Conservation (phyloP, 2,329 filamentous ascomycete species). For the Microsporum audouinii region DNA sequence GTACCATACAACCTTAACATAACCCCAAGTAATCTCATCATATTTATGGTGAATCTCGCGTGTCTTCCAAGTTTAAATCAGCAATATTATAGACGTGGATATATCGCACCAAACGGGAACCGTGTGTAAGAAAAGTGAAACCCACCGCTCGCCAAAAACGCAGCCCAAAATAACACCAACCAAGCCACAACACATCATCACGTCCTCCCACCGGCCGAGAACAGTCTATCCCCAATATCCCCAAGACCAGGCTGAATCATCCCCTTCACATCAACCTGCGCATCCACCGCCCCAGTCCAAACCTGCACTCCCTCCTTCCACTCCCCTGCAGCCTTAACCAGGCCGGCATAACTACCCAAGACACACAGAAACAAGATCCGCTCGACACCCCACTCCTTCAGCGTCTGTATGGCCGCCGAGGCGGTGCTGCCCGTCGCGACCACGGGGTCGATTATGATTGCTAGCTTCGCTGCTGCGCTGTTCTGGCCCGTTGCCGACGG, state of each 20-base stretch:
- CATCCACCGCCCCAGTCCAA: conserved; percentile 73
- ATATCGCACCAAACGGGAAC: background rate
- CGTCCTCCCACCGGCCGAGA: conserved; percentile 70
- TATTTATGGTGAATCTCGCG: conserved; percentile 5
- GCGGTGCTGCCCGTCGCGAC: conserved; percentile 90
- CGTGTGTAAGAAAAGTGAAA: too few species aligned
- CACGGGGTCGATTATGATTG: conserved; percentile 80
- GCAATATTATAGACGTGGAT: background rate
- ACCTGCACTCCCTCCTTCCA: conserved; percentile 56
- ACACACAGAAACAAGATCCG: conserved; percentile 66
- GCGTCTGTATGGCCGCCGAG: conserved; percentile 75
- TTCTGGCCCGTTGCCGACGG: conserved; percentile 25
- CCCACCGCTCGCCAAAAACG: background rate
- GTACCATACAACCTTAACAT: conserved; percentile 5
- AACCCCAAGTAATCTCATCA: background rate
- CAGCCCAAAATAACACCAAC: background rate
- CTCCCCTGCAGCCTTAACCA: conserved; percentile 58
- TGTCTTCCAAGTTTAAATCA: background rate
- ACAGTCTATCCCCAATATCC: conserved; percentile 82
- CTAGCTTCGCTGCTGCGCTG: conserved; percentile 46
- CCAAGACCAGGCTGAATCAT: conserved; percentile 88
- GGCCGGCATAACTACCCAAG: conserved; percentile 59
- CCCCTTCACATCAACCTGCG: conserved; percentile 58
- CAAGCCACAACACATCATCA: background rate
- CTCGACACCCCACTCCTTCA: conserved; percentile 85